A percentile compares a stretch with the other conserved stretches of the same genome.
These are phyloP conservation scores for Phytophthora pistaciae DNA, from an alignment of 352 stramenopile species.

Conservation along the genomic window DNA sequence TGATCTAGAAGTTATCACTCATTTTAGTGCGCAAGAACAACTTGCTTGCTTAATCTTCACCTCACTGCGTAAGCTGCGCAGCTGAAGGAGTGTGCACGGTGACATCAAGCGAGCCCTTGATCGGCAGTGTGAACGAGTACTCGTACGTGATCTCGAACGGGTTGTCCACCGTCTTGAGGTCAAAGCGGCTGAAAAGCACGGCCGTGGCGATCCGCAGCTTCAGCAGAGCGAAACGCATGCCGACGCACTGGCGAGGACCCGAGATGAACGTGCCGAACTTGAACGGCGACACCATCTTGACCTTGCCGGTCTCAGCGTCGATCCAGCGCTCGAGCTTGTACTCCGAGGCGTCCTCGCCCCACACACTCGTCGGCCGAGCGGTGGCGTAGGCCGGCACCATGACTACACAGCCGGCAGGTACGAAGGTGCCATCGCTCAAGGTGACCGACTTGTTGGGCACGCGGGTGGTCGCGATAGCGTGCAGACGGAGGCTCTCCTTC, in stretches of 20 bases:
- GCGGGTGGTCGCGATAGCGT: conserved; percentile 50
- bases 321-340: conserved; percentile 18
- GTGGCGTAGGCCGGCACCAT: conserved; percentile 11
- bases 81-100: background rate
- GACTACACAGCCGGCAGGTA: conserved; percentile 24
- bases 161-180: conserved; percentile 35
- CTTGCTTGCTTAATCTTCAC: background rate
- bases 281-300: conserved; percentile 38
- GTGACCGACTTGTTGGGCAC: conserved; percentile 38
- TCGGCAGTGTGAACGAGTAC: conserved; percentile 22
- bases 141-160: conserved; percentile 40
- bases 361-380: conserved; percentile 10
- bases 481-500: conserved; percentile 64
- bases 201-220: conserved; percentile 59
- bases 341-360: conserved; percentile 8
- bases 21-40: background rate
- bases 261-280: conserved; percentile 67
- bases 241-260: conserved; percentile 62
- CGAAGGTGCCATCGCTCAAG: conserved; percentile 54
- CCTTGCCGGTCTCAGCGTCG: conserved; percentile 7
- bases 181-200: conserved; percentile 48
- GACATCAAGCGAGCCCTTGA: conserved; percentile 31
- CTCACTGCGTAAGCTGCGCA: background rate
- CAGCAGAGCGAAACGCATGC: conserved; percentile 56
- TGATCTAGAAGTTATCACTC: too few species aligned